Conservation (phyloP, 805 yeast species). For the Candida berthetii region DNA sequence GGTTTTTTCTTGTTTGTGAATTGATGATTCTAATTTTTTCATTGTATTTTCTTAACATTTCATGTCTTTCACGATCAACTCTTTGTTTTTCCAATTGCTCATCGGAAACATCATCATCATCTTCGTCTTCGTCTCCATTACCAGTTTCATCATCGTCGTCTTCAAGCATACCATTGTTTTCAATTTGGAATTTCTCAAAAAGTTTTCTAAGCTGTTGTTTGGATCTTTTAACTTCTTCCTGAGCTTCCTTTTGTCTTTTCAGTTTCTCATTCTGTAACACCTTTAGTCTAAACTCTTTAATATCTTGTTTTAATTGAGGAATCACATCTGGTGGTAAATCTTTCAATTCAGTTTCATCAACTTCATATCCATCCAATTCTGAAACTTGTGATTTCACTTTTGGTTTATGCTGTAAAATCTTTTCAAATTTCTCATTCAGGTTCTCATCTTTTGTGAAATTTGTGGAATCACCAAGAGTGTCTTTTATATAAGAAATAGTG, state of each 20-base stretch:
- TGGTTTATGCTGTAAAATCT: neutral
- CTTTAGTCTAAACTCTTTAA: slow-evolving; percentile 49
- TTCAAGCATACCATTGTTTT: slow-evolving; percentile 7
- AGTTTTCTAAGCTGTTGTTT: slow-evolving; percentile 40
- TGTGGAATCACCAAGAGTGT: slow-evolving; percentile 4
- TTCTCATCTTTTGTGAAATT: neutral
- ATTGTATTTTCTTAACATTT: slow-evolving; percentile 14
- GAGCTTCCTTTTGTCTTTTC: slow-evolving; percentile 41
- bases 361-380: slow-evolving; percentile 30
- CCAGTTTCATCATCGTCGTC: slow-evolving; percentile 18
- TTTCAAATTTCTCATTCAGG: neutral
- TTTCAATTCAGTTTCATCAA: slow-evolving; percentile 49
- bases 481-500: slow-evolving; percentile 7
- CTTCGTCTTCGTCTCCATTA: slow-evolving; percentile 10
- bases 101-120: slow-evolving; percentile 21
- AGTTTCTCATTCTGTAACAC: slow-evolving; percentile 46
- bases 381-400: neutral
- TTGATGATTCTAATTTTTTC: slow-evolving; percentile 10
- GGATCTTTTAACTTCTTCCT: slow-evolving; percentile 42
- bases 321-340: slow-evolving; percentile 51
- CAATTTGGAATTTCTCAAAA: slow-evolving; percentile 26
- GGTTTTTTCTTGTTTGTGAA: slow-evolving; percentile 9
- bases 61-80: slow-evolving; percentile 15
- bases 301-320: slow-evolving; percentile 45
- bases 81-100: slow-evolving; percentile 26